phyloP scores from a whole-genome alignment of 306 rosid genomes.

The Luffa acutangula region DNA sequence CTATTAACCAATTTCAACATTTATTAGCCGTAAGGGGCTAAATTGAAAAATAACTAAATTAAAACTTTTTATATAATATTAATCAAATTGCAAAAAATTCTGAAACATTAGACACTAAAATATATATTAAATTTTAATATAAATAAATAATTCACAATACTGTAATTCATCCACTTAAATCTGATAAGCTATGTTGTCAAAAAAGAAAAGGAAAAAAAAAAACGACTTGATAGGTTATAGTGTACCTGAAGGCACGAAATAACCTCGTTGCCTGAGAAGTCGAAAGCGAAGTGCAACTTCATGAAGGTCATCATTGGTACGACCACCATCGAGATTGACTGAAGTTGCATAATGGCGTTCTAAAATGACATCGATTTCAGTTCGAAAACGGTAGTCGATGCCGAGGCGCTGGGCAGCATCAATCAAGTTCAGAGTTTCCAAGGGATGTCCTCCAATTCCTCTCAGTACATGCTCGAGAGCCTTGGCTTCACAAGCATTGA shows the following conservation, averaged over 20 bases:
- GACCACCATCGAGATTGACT: not conserved
- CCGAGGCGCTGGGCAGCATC: slow-evolving; percentile 26
- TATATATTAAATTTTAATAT: too few species aligned
- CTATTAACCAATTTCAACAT: too few species aligned
- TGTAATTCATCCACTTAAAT: too few species aligned
- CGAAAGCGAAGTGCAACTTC: slow-evolving; percentile 31
- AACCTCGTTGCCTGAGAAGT: slow-evolving; percentile 34
- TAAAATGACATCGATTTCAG: slow-evolving; percentile 17
- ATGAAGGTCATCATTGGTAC: slow-evolving; percentile 4
- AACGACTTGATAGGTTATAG: too few species aligned
- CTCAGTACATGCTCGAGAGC: not conserved
- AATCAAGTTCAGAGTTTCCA: slow-evolving; percentile 20
- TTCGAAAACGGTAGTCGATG: slow-evolving; percentile 15
- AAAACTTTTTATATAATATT: too few species aligned
- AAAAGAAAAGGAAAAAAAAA: too few species aligned
- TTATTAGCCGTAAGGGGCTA: too few species aligned
- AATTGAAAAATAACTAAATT: too few species aligned
- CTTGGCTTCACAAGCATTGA: not conserved
- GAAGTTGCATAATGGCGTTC: not conserved
- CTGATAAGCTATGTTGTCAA: too few species aligned
- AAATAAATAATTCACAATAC: too few species aligned
- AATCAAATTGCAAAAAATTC: too few species aligned
- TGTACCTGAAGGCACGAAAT: slow-evolving; percentile 21
- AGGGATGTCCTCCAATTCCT: not conserved
- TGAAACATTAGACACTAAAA: too few species aligned